These are phyloP conservation scores for Oidium heveae DNA, from an alignment of 2,329 filamentous ascomycete species.

Conservation along the genomic window DNA sequence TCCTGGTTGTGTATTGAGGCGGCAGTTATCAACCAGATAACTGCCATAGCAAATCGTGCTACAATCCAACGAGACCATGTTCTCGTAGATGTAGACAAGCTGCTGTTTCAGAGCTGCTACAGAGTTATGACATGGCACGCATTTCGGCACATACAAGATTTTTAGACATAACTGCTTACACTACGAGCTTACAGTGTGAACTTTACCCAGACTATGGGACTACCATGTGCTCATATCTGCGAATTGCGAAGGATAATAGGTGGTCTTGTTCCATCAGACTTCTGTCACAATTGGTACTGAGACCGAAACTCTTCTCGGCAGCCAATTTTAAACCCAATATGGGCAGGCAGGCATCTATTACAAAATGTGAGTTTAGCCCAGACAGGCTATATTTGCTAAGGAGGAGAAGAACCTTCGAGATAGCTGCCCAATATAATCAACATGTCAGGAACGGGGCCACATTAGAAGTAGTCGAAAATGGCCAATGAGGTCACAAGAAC, in stretches of 20 bases:
- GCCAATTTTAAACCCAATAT: background rate
- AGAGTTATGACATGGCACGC: too few species aligned
- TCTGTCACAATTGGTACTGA: background rate
- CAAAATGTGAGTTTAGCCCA: background rate
- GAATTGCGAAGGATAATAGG: background rate
- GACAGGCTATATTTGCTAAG: conserved; percentile 1
- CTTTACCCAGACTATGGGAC: too few species aligned
- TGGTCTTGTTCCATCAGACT: background rate
- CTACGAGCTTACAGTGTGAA: too few species aligned
- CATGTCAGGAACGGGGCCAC: background rate
- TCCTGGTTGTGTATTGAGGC: too few species aligned
- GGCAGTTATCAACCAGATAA: too few species aligned
- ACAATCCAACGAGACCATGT: too few species aligned
- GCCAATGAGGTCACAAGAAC: background rate
- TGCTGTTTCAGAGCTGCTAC: too few species aligned
- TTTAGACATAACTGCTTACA: too few species aligned
- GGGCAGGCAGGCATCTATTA: background rate
- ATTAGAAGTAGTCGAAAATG: background rate
- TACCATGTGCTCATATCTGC: too few species aligned
- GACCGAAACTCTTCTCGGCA: background rate
- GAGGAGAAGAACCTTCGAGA: background rate
- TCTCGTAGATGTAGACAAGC: too few species aligned
- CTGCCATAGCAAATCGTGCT: too few species aligned
- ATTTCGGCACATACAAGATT: too few species aligned
- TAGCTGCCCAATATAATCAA: background rate